These are phyloP conservation scores for Arabidopsis thaliana DNA, from an alignment of 345 rosid species.

Conservation along the genomic window DNA sequence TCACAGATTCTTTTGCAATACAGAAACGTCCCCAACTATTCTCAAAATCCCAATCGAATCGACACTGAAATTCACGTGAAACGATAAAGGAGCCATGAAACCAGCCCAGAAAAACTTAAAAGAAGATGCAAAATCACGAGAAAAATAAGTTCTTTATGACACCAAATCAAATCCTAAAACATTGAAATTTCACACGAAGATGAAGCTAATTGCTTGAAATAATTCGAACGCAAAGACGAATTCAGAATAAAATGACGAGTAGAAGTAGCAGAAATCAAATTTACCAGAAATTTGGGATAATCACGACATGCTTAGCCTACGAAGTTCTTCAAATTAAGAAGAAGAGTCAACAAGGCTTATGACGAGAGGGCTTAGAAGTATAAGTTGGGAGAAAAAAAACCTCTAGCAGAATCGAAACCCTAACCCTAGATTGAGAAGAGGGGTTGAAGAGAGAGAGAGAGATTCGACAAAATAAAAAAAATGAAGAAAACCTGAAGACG, in stretches of 20 bases:
- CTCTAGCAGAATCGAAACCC: constrained; percentile 52
- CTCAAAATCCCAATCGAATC: background rate
- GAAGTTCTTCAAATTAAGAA: constrained; percentile 39
- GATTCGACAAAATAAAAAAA: constrained; percentile 21
- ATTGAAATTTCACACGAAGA: background rate
- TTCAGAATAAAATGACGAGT: background rate
- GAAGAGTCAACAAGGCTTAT: constrained; percentile 22
- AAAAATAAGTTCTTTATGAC: background rate
- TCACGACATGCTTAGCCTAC: constrained; percentile 52
- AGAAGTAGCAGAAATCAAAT: constrained; percentile 7
- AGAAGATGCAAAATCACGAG: background rate
- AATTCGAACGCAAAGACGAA: background rate
- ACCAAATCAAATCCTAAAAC: background rate
- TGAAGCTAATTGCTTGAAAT: constrained; percentile 1
- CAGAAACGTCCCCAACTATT: background rate
- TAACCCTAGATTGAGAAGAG: constrained; percentile 49
- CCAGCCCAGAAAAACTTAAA: background rate
- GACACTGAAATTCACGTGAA: background rate
- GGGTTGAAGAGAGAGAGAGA: constrained; percentile 16
- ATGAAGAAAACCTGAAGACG: constrained; percentile 32
- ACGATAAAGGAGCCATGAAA: background rate
- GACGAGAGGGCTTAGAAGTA: constrained; percentile 23
- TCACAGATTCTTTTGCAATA: background rate
- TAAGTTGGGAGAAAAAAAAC: background rate
- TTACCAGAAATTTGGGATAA: constrained; percentile 50